phyloP scores from a whole-genome alignment of 495 filamentous ascomycete genomes.

The Talaromyces stipitatus region DNA sequence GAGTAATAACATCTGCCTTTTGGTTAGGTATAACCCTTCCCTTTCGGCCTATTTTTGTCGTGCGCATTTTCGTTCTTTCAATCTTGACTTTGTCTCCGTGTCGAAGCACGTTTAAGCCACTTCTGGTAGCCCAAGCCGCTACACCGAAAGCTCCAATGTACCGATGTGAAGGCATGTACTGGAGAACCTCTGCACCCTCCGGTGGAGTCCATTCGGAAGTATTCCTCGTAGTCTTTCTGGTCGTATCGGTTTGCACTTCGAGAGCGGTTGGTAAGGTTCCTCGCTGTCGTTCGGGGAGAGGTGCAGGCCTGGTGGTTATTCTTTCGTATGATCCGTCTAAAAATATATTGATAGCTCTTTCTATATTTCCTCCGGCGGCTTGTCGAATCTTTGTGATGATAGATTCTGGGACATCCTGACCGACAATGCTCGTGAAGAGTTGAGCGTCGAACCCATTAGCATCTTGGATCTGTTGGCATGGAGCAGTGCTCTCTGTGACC shows the following conservation, averaged over 20 bases:
- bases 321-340: conserved; percentile 89
- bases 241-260: background rate
- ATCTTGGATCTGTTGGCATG: background rate
- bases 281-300: conserved; percentile 7
- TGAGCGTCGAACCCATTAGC: conserved; percentile 54
- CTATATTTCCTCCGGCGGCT: conserved; percentile 55
- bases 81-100: conserved; percentile 77
- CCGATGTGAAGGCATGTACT: conserved; percentile 51
- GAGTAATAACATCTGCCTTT: conserved; percentile 78
- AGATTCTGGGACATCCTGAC: conserved; percentile 49
- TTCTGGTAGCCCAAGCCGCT: conserved; percentile 86
- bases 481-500: background rate
- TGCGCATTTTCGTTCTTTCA: conserved; percentile 60
- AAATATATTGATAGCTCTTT: conserved; percentile 74
- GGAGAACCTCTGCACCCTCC: conserved; percentile 11
- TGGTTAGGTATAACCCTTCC: conserved; percentile 45
- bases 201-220: background rate
- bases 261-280: conserved; percentile 1
- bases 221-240: background rate
- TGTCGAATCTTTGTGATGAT: conserved; percentile 44
- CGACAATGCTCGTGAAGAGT: conserved; percentile 63
- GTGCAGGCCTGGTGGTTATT: conserved; percentile 9
- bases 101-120: conserved; percentile 62
- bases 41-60: conserved; percentile 42
- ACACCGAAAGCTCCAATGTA: conserved; percentile 93